Evolutionary conservation across 495 filamentous ascomycete species (phyloP), one percentile per base, ranked within the genome.

Genomic region (Xylaria telfairii): DNA sequence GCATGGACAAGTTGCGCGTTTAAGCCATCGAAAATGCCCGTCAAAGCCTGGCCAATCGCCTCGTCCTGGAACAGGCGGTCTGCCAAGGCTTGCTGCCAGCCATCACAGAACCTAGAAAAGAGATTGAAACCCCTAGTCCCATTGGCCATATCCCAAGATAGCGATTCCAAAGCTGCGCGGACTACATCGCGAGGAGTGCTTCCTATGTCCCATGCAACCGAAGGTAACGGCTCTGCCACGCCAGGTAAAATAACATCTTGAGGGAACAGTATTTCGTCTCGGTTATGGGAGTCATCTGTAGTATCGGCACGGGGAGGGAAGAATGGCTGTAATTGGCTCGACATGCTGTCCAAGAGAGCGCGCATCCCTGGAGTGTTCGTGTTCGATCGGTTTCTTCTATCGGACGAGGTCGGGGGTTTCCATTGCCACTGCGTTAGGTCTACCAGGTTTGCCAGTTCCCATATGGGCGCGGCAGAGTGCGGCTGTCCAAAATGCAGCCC

Each of bases 391-490:
- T 42, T 42, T 42, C 57, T 70, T 19, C 41, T 47, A 37, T 59
- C 51, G 17, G 71, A 67, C 12, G 57, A 28, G 4, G 76, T 79
- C 21, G 86, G 86, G 12, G 86, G 78, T 37, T 81, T 76, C 85
- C 85, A 88, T 47, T 78, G 73, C 84, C 85, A 88, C 72, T 82
- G 76, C 17, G 81, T 82, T 21, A 84, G 57, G 63, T 85, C 78
- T 3, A 81, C 44, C 17, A 81, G 71, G 54, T 75, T 74, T 32
- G 81, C 76, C 34, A 86, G 76, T 0, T 74, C 78, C 84, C 83
- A 84, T 26, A 77, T 42, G 1, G 81, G 81, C 21, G 78, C 62
- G 13, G 77, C 72, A 8, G 79, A 74, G 39, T 81, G 74, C 12
- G 77, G 71, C 19, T 80, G 79, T 21, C 80, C 69, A 28, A 79